These are phyloP conservation scores for Boletus rubroflammeus DNA, from an alignment of 768 basidiomycete species.

Conservation along the genomic window DNA sequence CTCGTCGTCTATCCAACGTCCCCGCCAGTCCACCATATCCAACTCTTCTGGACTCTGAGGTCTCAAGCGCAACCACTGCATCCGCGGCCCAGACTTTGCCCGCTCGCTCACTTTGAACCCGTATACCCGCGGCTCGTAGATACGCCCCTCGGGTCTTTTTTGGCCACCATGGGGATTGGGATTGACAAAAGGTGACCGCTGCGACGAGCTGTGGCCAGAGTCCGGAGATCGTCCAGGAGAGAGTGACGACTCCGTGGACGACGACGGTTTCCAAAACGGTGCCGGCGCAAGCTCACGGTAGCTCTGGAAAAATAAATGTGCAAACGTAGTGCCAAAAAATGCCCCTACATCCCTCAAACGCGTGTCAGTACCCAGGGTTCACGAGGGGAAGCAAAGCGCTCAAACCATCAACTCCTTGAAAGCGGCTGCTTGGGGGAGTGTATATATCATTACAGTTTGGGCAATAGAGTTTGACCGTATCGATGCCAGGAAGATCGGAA, in stretches of 20 bases:
- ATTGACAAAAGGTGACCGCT: slow-evolving; percentile 67
- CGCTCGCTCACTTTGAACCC: slow-evolving; percentile 97
- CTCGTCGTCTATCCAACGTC: slow-evolving; percentile 80
- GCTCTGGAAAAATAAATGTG: slow-evolving; percentile 96
- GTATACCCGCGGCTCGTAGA: slow-evolving; percentile 92
- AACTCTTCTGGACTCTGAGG: slow-evolving; percentile 78
- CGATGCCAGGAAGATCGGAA: slow-evolving; percentile 91
- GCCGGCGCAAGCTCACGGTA: slow-evolving; percentile 94
- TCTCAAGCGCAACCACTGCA: slow-evolving; percentile 92
- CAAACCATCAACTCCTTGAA: slow-evolving; percentile 91
- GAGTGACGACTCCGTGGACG: slow-evolving; percentile 46
- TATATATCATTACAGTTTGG: slow-evolving; percentile 98
- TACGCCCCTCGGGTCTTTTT: slow-evolving; percentile 79
- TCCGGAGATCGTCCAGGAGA: slow-evolving; percentile 57
- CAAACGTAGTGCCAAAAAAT: slow-evolving; percentile 99
- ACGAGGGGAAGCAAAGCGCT: slow-evolving; percentile 7
- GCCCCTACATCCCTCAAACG: slow-evolving; percentile 59
- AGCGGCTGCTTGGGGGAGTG: slow-evolving; percentile 90
- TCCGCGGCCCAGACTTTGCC: slow-evolving; percentile 91
- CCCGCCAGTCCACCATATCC: slow-evolving; percentile 87
- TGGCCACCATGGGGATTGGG: slow-evolving; percentile 89
- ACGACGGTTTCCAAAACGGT: slow-evolving; percentile 81
- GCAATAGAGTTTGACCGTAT: slow-evolving; percentile 97
- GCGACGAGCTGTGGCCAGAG: slow-evolving; percentile 45
- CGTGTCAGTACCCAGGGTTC: slow-evolving; percentile 9